Base-by-base conservation (phyloP, 352 stramenopile species). In the Pythium grandisporangium region DNA sequence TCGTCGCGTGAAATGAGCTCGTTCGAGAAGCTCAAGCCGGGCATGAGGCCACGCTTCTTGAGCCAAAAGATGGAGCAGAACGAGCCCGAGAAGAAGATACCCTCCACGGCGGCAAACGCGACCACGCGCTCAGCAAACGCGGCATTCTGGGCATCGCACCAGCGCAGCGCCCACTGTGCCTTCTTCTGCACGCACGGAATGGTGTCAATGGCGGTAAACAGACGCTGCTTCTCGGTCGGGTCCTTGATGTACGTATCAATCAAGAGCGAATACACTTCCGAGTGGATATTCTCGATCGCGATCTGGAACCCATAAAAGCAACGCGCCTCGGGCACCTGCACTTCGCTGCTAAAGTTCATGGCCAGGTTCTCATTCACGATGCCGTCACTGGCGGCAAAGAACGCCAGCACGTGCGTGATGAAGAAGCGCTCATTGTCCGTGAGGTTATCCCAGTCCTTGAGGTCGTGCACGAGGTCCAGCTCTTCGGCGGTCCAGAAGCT, bases 291-390 rank as follows among this genome's bases (percentile, higher is more conserved):
- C 64, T 99, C 96, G 36, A 99, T 98, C 21, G 96, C 96, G 63
- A 99, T 99, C 78, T 99, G 96, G 64, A 99, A 99, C 33, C 96
- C 95, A 61, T 99, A 99, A 63, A 99, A 99, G 71, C 94, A 98
- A 10, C 95, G 83, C 37, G 96, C 96, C 66, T 99, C 96, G 0
- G 94, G 76, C 19, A 96, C 78, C 55, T 98, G 95, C 42, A 99
- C 90, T 63, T 99, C 95, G 33, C 89, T 98, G 55, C 78, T 95
- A 55, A 99, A 99, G 76, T 99, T 99, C 66, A 96, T 94, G 21
- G 93, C 92, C 32, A 99, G 66, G 72, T 99, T 99, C 61, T 99
- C 96, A 63, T 99, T 98, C 45, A 99, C 96, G 60, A 99, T 99
- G 46, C 96, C 96, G 64, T 99, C 96, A 21, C 76, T 96, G 12